Evolutionary conservation across 306 rosid species (phyloP), one percentile per base, ranked within the genome.

Genomic region (Begonia fuchsioides): DNA sequence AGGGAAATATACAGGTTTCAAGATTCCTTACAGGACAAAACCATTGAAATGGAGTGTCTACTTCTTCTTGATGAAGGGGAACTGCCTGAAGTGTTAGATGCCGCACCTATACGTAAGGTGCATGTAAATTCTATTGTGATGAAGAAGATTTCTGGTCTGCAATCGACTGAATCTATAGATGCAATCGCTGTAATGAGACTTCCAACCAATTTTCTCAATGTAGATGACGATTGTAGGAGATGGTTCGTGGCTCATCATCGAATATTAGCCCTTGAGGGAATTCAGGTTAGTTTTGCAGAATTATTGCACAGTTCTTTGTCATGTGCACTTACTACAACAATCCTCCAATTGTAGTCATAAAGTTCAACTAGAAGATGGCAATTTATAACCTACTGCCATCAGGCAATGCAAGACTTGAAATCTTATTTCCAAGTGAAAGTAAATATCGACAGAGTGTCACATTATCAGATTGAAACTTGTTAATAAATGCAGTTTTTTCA

Each of bases 1-100:
- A 88, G 97, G 69, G 97, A 88, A 74, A 78, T 83, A 49, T 74
- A 67, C 70, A 63, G 64, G 47, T 84, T 84, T 66, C 86, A 71
- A 56, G 72, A 78, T 62, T 59, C 82, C 7, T 56, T 52, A 44
- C 86, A 70, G 35, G 75, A 69, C 52, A 68, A 15, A 64, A 68
- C 55, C 65, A 64, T 67, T 53, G 62, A 18, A 46, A 64, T 88
- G 76, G 83, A 72, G 64, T 83, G 72, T 63, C 68, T 88, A 55
- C 77, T 88, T 66, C 63, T 88, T 51, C 88, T 71, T 11, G 84
- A 84, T 58, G 61, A 76, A 60, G 64, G 64, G 64, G 82, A 72
- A 53, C 57, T 76, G 46, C 90, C 95, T 4, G 50, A 72, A 51
- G 82, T 71, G 58, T 65, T 84, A 57, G 72, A 70, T 54, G 72